These are phyloP conservation scores for Ophiognomonia clavigignenti-juglandacearum DNA, from an alignment of 2,329 filamentous ascomycete species.

Conservation along the genomic window DNA sequence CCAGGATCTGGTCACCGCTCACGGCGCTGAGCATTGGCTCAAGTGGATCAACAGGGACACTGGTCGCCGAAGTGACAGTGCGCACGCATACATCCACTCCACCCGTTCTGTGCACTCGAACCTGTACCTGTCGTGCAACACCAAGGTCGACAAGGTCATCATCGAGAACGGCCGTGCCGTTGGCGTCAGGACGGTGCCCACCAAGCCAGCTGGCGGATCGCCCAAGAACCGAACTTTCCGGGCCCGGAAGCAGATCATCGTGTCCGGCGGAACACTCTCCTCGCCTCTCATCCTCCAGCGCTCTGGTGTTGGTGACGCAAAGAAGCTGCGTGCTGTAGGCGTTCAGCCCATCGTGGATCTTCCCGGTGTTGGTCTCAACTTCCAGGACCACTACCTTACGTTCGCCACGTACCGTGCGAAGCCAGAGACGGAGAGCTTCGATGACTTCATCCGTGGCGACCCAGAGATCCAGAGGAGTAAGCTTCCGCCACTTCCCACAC, in stretches of 20 bases:
- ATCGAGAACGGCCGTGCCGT: conserved; percentile 69
- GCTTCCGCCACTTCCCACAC: conserved; percentile 11
- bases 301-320: conserved; percentile 66
- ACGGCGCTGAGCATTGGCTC: conserved; percentile 76
- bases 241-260: conserved; percentile 69
- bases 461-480: conserved; percentile 64
- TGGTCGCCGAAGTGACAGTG: conserved; percentile 70
- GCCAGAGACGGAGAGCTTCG: conserved; percentile 71
- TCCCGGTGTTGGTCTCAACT: conserved; percentile 70
- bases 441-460: conserved; percentile 72
- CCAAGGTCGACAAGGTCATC: conserved; percentile 73
- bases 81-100: conserved; percentile 73
- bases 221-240: conserved; percentile 45
- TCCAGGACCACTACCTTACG: conserved; percentile 72
- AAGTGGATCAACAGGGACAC: conserved; percentile 78
- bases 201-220: conserved; percentile 57
- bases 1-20: conserved; percentile 63
- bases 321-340: conserved; percentile 64
- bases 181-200: conserved; percentile 64
- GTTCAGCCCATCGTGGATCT: conserved; percentile 67
- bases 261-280: conserved; percentile 68
- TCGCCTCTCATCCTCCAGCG: conserved; percentile 72
- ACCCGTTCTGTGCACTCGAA: conserved; percentile 67
- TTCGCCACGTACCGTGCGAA: conserved; percentile 69
- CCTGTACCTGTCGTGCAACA: conserved; percentile 68